phyloP scores from a whole-genome alignment of 805 yeast species.

The Candida odintsovae region DNA sequence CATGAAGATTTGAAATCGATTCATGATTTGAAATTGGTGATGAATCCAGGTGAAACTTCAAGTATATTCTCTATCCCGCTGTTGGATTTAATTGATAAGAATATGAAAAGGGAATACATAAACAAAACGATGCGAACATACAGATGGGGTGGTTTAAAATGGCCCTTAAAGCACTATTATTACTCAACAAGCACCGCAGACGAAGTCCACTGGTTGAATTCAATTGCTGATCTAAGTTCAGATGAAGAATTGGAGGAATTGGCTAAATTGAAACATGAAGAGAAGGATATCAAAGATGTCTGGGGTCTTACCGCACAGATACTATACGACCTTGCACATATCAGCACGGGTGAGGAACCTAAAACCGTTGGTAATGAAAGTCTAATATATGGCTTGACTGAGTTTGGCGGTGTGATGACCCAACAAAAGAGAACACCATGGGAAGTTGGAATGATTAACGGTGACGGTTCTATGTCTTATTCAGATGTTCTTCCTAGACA shows the following conservation, averaged over 20 bases:
- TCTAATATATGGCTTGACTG: conserved; percentile 49
- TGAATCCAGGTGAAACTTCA: conserved; percentile 77
- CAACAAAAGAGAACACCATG: conserved; percentile 41
- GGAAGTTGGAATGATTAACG: conserved; percentile 48
- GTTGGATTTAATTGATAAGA: conserved; percentile 42
- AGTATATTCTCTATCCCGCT: conserved; percentile 68
- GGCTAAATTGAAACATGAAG: conserved; percentile 24
- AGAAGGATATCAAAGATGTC: conserved; percentile 55
- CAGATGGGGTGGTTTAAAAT: conserved; percentile 69
- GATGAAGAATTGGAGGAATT: conserved; percentile 32
- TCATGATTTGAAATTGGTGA: conserved; percentile 33
- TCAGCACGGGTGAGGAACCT: conserved; percentile 34
- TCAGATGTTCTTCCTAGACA: conserved; percentile 29
- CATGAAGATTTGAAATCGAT: conserved; percentile 14
- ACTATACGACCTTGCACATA: conserved; percentile 60
- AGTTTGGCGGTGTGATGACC: conserved; percentile 50
- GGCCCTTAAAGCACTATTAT: conserved; percentile 58
- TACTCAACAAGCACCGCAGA: conserved; percentile 48
- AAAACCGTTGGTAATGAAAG: conserved; percentile 57
- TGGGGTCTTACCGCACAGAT: conserved; percentile 85
- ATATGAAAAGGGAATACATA: conserved; percentile 26
- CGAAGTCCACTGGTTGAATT: conserved; percentile 62
- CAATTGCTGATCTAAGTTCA: conserved; percentile 52
- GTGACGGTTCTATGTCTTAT: conserved; percentile 23
- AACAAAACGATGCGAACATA: conserved; percentile 28